phyloP scores from a whole-genome alignment of 2,329 filamentous ascomycete genomes.

The Colletotrichum limetticola region DNA sequence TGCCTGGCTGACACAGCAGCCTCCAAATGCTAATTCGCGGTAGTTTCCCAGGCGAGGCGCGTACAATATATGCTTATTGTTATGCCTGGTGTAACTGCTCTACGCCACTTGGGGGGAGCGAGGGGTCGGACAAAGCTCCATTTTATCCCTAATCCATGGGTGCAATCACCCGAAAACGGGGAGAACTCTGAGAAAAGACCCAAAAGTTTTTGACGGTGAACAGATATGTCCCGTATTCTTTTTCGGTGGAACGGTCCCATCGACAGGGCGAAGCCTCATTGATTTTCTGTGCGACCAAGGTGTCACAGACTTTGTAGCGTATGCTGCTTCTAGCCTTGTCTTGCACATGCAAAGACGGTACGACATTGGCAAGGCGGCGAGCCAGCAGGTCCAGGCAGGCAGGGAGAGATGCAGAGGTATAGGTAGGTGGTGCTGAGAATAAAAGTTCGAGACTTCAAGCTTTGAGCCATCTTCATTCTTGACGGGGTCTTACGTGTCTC shows the following conservation, averaged over 20 bases:
- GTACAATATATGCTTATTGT: background rate
- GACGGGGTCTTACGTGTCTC: background rate
- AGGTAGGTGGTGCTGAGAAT: too few relatives aligned
- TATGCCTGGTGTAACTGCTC: background rate
- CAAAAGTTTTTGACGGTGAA: background rate
- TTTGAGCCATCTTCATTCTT: background rate
- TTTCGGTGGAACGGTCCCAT: slow-evolving; percentile 2
- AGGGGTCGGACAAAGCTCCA: background rate
- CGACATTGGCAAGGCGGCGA: background rate
- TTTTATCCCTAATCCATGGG: background rate
- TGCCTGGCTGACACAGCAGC: too few relatives aligned
- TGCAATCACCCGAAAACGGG: slow-evolving; percentile 4
- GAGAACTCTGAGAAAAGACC: background rate
- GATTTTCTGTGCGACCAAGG: background rate
- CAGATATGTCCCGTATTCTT: background rate
- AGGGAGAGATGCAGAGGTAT: too few relatives aligned
- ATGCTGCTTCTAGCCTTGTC: background rate
- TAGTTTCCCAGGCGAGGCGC: background rate
- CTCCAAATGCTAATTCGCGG: background rate
- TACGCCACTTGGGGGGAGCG: background rate
- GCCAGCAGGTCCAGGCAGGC: too few relatives aligned
- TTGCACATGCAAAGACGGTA: background rate
- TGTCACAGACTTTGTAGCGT: too few relatives aligned
- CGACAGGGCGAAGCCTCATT: background rate
- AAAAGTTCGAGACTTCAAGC: too few relatives aligned